Evolutionary conservation across 2,329 filamentous ascomycete genomes (phyloP).

Genomic region (Fusarium oxysporum): DNA sequence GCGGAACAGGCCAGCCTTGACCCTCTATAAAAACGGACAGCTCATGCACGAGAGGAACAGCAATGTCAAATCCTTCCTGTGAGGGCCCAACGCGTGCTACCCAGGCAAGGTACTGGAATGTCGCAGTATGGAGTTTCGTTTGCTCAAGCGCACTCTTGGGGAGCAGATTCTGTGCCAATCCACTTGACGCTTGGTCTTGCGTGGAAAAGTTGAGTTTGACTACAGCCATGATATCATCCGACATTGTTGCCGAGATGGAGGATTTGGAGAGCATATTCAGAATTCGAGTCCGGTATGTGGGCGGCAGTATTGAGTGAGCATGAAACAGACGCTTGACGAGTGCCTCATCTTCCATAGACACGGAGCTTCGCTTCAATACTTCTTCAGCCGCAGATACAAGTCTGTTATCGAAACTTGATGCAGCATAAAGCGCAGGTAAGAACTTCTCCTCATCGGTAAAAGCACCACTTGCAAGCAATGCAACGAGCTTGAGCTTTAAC

Average conservation of each 20-base stretch:
- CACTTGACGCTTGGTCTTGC: slow-evolving; percentile 5
- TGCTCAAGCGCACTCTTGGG: slow-evolving; percentile 74
- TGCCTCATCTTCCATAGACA: slow-evolving; percentile 76
- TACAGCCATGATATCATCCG: slow-evolving; percentile 73
- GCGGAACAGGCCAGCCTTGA: slow-evolving; percentile 84
- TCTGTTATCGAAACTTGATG: slow-evolving; percentile 83
- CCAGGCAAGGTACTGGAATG: slow-evolving; percentile 90
- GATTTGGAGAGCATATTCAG: slow-evolving; percentile 83
- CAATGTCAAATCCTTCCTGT: slow-evolving; percentile 71
- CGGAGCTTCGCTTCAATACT: slow-evolving; percentile 81
- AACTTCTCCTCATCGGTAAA: slow-evolving; percentile 88
- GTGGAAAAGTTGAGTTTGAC: slow-evolving; percentile 74
- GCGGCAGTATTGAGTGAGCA: slow-evolving; percentile 79
- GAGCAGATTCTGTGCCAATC: slow-evolving; percentile 38
- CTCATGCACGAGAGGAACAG: slow-evolving; percentile 73
- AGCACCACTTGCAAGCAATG: slow-evolving; percentile 83
- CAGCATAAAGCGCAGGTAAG: slow-evolving; percentile 83
- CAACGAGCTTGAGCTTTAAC: slow-evolving; percentile 69
- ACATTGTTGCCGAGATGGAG: slow-evolving; percentile 75
- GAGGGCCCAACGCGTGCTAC: slow-evolving; percentile 78
- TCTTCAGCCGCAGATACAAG: slow-evolving; percentile 90
- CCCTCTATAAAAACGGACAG: slow-evolving; percentile 79
- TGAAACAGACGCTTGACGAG: slow-evolving; percentile 76
- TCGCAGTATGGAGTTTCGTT: slow-evolving; percentile 81
- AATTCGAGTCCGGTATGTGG: slow-evolving; percentile 81